Evolutionary conservation across 257 asterid genomes (phyloP).

Genomic region (Henckelia pumila): DNA sequence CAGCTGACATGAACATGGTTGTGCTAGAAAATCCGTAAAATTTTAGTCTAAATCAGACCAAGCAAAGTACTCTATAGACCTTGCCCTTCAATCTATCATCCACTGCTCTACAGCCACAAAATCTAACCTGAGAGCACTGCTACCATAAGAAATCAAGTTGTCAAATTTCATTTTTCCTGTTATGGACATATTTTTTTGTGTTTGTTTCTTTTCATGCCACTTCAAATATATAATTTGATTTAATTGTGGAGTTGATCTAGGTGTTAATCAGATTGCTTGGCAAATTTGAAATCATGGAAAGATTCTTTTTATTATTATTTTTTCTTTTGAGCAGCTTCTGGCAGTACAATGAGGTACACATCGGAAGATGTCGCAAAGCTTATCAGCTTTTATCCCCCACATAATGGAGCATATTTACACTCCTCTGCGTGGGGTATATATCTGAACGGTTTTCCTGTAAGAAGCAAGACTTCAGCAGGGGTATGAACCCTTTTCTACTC

Average conservation of each 20-base stretch:
- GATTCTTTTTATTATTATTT: too few relatives aligned
- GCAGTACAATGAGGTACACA: conserved; percentile 57
- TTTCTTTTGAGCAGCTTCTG: conserved; percentile 7
- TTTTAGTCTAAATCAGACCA: too few relatives aligned
- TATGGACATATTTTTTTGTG: not conserved
- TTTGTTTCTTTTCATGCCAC: not conserved
- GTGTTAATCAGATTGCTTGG: conserved; percentile 5
- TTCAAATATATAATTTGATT: not conserved
- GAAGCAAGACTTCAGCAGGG: conserved; percentile 42
- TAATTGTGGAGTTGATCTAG: conserved; percentile 6
- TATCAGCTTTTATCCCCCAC: conserved; percentile 48
- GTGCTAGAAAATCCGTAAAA: too few relatives aligned
- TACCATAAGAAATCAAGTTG: not conserved
- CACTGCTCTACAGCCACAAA: too few relatives aligned
- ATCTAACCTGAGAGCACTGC: too few relatives aligned
- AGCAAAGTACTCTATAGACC: too few relatives aligned
- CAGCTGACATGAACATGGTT: too few relatives aligned
- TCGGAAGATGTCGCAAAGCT: conserved; percentile 63
- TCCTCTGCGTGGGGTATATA: conserved; percentile 44
- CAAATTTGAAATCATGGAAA: not conserved
- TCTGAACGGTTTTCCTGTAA: conserved; percentile 42
- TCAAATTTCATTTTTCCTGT: not conserved
- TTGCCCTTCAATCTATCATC: too few relatives aligned
- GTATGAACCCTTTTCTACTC: conserved; percentile 41
- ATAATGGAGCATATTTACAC: conserved; percentile 45